Evolutionary conservation across 2,329 filamentous ascomycete species (phyloP).

Genomic region (Esteya vermicola): DNA sequence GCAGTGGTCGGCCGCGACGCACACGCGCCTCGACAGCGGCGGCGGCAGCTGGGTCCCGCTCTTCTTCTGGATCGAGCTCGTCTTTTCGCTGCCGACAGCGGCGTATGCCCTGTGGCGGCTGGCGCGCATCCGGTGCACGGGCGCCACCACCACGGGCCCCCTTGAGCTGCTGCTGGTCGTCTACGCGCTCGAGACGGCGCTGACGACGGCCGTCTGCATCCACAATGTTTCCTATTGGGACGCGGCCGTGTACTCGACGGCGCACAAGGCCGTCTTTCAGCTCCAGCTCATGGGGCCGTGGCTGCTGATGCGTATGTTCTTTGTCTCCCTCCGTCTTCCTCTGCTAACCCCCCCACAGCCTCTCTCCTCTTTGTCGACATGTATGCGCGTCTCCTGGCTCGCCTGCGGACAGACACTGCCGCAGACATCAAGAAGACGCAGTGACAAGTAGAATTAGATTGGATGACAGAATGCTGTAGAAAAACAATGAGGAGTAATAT

Average conservation of each 20-base stretch:
- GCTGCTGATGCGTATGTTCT: slow-evolving; percentile 29
- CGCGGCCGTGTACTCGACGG: slow-evolving; percentile 24
- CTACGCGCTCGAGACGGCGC: slow-evolving; percentile 34
- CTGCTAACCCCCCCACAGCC: slow-evolving; percentile 20
- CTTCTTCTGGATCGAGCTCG: slow-evolving; percentile 34
- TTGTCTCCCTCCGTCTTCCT: slow-evolving; percentile 1
- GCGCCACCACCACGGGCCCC: slow-evolving; percentile 18
- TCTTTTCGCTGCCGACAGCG: slow-evolving; percentile 35
- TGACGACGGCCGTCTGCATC: slow-evolving; percentile 37
- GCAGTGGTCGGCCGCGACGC: slow-evolving; percentile 18
- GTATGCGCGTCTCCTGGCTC: slow-evolving; percentile 33
- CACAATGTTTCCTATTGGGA: slow-evolving; percentile 36
- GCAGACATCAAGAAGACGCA: slow-evolving; percentile 28
- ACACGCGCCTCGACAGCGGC: slow-evolving; percentile 1
- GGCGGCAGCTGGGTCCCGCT: slow-evolving; percentile 33
- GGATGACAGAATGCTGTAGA: no score
- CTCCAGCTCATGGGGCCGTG: slow-evolving; percentile 38
- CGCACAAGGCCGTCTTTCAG: slow-evolving; percentile 30
- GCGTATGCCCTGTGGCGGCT: slow-evolving; percentile 31
- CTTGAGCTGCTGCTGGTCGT: slow-evolving; percentile 36
- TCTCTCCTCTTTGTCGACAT: slow-evolving; percentile 37
- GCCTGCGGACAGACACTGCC: slow-evolving; percentile 19
- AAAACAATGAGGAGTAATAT: not conserved
- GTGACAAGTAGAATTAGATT: no score
- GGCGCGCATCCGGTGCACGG: slow-evolving; percentile 5